Base-by-base conservation (phyloP, 2,329 filamentous ascomycete genomes). In the Fusarium vanettenii region DNA sequence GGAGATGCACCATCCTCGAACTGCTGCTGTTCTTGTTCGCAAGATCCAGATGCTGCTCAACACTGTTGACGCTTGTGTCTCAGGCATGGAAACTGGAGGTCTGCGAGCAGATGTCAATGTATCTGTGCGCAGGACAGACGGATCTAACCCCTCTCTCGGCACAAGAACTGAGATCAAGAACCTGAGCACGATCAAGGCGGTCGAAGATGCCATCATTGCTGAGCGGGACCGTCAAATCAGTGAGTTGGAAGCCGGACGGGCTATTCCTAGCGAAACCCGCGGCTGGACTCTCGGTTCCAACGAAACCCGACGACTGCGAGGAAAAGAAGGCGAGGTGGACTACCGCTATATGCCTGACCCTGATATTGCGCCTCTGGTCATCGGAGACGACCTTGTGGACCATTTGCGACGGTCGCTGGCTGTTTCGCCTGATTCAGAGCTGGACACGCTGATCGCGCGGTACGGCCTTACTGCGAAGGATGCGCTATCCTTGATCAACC, bases 321-420 rank as follows among this genome's bases (percentile, higher is more conserved):
- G 95, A 29, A 99, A 99, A 82, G 97, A 98, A 82, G 97, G 97
- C 57, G 96, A 98, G 80, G 95, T 98, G 7, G 97, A 99, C 82
- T 99, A 99, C 83, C 89, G 97, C 48, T 99, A 99, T 81, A 98
- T 99, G 96, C 96, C 97, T 0, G 97, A 99, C 81, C 94, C 97
- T 6, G 97, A 99, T 80, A 87, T 99, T 16, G 89, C 90, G 0
- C 95, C 97, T 2, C 87, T 99, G 2, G 81, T 95, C 3, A 93
- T 99, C 70, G 92, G 91, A 9, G 80, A 87, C 2, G 91, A 94
- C 67, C 86, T 98, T 1, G 85, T 98, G 6, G 80, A 87, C 6
- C 87, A 92, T 72, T 86, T 98, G 16, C 84, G 83, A 22, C 76
- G 83, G 1, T 92, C 88, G 0, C 84, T 98, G 69, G 94, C 94